A percentile compares a stretch with the other conserved stretches of the same genome.
Conservation (phyloP, 225 moss, liverwort and hornwort genomes). For the Pleurozium schreberi region DNA sequence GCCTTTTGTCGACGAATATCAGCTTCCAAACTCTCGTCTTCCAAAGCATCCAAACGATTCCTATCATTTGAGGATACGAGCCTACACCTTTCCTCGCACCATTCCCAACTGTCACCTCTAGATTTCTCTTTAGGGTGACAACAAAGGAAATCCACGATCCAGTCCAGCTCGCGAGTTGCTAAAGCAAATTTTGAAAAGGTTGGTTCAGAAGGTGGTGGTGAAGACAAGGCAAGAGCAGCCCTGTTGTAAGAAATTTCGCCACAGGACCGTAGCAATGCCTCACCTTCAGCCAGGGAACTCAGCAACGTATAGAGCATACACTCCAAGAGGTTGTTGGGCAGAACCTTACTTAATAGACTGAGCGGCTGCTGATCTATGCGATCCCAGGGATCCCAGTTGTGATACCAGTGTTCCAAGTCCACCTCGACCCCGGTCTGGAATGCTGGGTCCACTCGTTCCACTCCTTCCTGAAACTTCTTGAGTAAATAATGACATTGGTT, state of each 20-base stretch:
- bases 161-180: background rate
- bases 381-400: too few species aligned
- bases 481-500: background rate
- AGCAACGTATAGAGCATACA: background rate
- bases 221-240: background rate
- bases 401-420: background rate
- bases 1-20: background rate
- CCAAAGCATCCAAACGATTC: background rate
- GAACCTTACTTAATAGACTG: too few species aligned
- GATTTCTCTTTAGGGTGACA: background rate
- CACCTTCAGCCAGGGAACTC: background rate
- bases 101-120: background rate
- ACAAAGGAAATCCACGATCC: background rate
- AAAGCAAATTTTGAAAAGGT: background rate
- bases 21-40: background rate
- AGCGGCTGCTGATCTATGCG: too few species aligned
- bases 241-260: background rate
- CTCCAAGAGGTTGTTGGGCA: rapidly evolving
- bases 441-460: background rate
- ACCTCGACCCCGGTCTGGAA: background rate
- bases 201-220: background rate
- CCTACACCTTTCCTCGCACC: background rate
- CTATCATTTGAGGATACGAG: background rate
- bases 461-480: background rate
- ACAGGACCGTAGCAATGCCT: background rate